These are phyloP conservation scores for Kernera saxatilis DNA, from an alignment of 345 rosid genomes.

Conservation along the genomic window DNA sequence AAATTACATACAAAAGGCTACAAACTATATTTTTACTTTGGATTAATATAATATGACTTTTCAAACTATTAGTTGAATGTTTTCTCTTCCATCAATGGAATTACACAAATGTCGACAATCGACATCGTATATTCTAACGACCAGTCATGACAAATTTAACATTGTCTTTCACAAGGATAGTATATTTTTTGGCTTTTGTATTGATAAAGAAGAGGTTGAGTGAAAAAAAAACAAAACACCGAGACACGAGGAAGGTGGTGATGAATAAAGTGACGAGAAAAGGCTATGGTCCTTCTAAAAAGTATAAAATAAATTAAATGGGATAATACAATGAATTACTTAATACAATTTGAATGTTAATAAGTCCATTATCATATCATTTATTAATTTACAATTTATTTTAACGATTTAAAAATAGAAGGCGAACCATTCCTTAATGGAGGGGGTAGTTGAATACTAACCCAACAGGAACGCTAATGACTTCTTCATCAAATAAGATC, in stretches of 20 bases:
- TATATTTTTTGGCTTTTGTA: neutral
- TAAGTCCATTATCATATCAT: neutral
- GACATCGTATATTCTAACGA: neutral
- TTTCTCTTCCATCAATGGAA: neutral
- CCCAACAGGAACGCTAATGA: neutral
- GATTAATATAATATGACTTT: neutral
- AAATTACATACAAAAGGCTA: too few relatives aligned
- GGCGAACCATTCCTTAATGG: neutral
- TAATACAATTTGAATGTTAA: neutral
- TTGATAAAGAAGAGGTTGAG: neutral
- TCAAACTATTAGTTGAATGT: neutral
- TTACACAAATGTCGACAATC: neutral
- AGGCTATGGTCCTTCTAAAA: neutral
- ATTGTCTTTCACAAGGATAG: neutral
- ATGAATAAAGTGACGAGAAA: constrained; percentile 12
- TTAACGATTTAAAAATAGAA: neutral
- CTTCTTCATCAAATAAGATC: neutral
- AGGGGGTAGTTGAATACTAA: neutral
- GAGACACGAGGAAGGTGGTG: neutral
- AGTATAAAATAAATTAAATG: neutral
- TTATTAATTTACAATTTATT: neutral
- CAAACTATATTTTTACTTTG: neutral
- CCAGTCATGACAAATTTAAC: neutral
- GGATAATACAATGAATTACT: neutral
- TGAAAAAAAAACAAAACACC: neutral